These are phyloP conservation scores for Suillus clintonianus DNA, from an alignment of 768 basidiomycete genomes.

Conservation along the genomic window DNA sequence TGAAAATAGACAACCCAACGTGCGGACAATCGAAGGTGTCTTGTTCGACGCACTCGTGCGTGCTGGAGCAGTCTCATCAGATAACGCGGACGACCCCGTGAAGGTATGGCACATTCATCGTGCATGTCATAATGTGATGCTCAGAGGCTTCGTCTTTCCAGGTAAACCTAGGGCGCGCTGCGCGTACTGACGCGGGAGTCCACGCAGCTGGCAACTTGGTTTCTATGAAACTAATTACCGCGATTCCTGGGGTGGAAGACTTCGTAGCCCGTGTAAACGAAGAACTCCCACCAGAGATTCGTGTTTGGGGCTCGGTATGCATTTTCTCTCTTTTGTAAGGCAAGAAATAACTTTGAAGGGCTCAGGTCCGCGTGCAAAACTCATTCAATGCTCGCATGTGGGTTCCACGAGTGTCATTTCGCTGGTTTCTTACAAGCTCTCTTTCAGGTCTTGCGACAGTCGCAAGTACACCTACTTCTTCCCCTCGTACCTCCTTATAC, in stretches of 20 bases:
- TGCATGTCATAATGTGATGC: neutral
- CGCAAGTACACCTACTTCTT: slow-evolving; percentile 98
- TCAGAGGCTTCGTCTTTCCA: slow-evolving; percentile 28
- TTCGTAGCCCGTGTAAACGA: slow-evolving; percentile 77
- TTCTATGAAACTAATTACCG: slow-evolving; percentile 85
- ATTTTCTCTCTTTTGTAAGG: neutral
- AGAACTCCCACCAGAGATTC: slow-evolving; percentile 87
- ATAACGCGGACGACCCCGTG: slow-evolving; percentile 88
- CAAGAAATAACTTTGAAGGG: slow-evolving; percentile 1
- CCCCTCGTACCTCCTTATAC: slow-evolving; percentile 89
- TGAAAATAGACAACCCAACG: slow-evolving; percentile 63
- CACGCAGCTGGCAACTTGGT: slow-evolving; percentile 96
- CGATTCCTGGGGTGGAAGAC: slow-evolving; percentile 70
- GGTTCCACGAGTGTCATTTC: slow-evolving; percentile 16
- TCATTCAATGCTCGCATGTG: slow-evolving; percentile 82
- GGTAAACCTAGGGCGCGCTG: slow-evolving; percentile 86
- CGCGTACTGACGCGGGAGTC: slow-evolving; percentile 95
- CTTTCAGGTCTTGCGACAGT: slow-evolving; percentile 81
- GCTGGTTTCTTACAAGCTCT: neutral
- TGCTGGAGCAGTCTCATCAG: slow-evolving; percentile 90
- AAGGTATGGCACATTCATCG: slow-evolving; percentile 55
- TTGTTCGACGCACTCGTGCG: slow-evolving; percentile 87
- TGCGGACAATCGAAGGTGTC: slow-evolving; percentile 85
- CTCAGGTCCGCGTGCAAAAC: slow-evolving; percentile 69
- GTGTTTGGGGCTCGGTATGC: slow-evolving; percentile 85